Evolutionary conservation across 164 flowering plant species (phyloP).

Genomic region (Vitis vinifera): ASM3070453v1 NC_081815.1:11739501-11740000

Average conservation of each 20-base stretch:
- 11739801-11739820: constrained; percentile 51
- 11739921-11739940: not conserved
- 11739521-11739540: constrained; percentile 4
- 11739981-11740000: not conserved
- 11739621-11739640: constrained; percentile 57
- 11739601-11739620: constrained; percentile 74
- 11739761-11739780: constrained; percentile 62
- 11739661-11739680: not conserved
- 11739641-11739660: constrained; percentile 31
- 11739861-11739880: not conserved
- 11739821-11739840: constrained; percentile 1
- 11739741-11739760: constrained; percentile 39
- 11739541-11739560: constrained; percentile 61
- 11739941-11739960: not conserved
- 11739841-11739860: not conserved
- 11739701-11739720: too few relatives aligned
- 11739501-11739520: not conserved
- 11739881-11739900: not conserved
- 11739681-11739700: not conserved
- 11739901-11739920: not conserved
- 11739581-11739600: constrained; percentile 72
- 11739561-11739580: constrained; percentile 70
- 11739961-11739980: not conserved
- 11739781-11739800: constrained; percentile 84
- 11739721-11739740: not conserved